Conservation (phyloP, 2,329 filamentous ascomycete species). For the Xylariaceae sp. region DNA sequence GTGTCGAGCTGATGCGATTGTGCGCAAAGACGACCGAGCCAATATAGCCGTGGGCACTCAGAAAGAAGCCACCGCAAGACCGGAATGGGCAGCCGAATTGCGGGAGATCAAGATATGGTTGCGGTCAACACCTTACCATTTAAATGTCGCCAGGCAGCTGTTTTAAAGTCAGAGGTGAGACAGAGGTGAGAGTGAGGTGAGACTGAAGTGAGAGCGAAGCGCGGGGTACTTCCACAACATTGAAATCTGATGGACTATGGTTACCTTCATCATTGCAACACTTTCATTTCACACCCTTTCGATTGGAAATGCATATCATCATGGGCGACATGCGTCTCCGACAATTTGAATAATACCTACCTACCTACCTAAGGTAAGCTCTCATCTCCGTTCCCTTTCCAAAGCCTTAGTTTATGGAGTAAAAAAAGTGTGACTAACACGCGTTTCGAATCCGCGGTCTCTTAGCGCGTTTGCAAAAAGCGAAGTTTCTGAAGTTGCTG, state of each 20-base stretch:
- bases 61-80: background rate
- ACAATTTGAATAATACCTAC: slow-evolving; percentile 1
- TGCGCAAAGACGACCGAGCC: background rate
- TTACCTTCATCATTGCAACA: background rate
- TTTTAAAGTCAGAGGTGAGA: slow-evolving; percentile 1
- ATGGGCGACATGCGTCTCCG: background rate
- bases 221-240: background rate
- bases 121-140: background rate
- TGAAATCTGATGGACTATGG: background rate
- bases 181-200: background rate
- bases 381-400: background rate
- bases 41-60: background rate
- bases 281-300: slow-evolving; percentile 1
- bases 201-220: background rate
- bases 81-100: background rate
- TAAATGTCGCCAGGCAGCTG: background rate
- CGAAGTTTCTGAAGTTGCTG: background rate
- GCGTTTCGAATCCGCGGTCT: background rate
- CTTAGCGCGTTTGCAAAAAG: background rate
- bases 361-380: slow-evolving; percentile 1
- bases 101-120: slow-evolving; percentile 1
- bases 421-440: slow-evolving; percentile 1
- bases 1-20: no score
- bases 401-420: slow-evolving; percentile 1
- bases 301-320: slow-evolving; percentile 1